Conservation (phyloP, 1,284 basidiomycete species). For the Cryptococcus sp. region DNA sequence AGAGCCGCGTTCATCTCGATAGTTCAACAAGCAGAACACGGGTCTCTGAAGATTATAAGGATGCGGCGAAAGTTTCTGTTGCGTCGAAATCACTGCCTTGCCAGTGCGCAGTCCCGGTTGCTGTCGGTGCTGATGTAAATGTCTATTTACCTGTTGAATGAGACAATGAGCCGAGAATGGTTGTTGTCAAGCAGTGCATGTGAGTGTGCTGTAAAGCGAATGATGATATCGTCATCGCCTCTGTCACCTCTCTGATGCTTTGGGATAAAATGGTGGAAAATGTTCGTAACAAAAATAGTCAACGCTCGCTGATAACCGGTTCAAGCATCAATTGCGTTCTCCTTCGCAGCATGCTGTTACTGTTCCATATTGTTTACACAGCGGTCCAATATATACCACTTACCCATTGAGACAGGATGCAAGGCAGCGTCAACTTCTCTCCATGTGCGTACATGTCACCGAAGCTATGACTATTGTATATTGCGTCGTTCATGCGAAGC, state of each 20-base stretch:
- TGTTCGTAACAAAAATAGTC: neutral
- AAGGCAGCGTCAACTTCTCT: constrained; percentile 29
- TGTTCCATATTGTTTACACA: no score
- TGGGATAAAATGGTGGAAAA: constrained; percentile 9
- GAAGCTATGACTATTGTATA: neutral
- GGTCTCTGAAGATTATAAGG: neutral
- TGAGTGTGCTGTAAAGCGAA: constrained; percentile 3
- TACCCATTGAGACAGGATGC: no score
- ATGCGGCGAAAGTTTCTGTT: neutral
- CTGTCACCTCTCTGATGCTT: neutral
- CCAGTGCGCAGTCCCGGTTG: neutral
- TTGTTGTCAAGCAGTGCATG: neutral
- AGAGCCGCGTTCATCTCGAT: constrained; percentile 46
- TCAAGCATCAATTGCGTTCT: no score
- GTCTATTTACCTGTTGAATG: neutral
- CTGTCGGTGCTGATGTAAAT: neutral
- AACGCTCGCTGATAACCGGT: no score
- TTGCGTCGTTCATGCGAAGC: neutral
- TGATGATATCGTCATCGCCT: neutral
- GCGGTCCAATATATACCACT: no score
- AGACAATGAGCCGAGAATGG: no score
- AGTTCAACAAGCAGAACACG: neutral
- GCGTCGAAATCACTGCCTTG: no score
- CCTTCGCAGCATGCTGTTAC: no score
- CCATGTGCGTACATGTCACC: constrained; percentile 28